phyloP scores from a whole-genome alignment of 116 monocot species.

The Dioscorea cayenensis region DNA sequence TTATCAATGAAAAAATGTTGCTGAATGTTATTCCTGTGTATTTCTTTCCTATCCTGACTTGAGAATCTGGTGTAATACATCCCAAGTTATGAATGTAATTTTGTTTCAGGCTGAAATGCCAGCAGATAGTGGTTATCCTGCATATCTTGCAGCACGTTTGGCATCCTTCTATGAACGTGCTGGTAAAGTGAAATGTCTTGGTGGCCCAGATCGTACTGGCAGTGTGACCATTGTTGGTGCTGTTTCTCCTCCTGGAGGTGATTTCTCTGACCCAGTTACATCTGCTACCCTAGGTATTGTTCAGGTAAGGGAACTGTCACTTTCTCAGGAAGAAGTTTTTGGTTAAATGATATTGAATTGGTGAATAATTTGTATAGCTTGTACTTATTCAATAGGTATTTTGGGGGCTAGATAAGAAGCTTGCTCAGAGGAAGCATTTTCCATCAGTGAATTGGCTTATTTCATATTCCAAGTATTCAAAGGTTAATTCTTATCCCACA shows the following conservation, averaged over 20 bases:
- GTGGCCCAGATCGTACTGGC: constrained; percentile 84
- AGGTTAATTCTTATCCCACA: constrained; percentile 29
- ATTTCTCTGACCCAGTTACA: constrained; percentile 99
- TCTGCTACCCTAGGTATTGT: constrained; percentile 98
- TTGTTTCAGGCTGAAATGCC: constrained; percentile 97
- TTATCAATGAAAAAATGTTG: too few relatives aligned
- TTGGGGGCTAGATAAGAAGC: constrained; percentile 99
- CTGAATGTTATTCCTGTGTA: too few relatives aligned
- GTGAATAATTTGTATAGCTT: not conserved
- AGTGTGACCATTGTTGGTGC: constrained; percentile 99
- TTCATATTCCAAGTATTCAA: constrained; percentile 95
- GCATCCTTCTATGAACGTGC: constrained; percentile 99
- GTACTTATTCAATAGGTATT: constrained; percentile 56
- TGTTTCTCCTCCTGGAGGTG: constrained; percentile 99
- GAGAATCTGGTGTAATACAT: too few relatives aligned
- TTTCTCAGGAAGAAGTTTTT: not conserved
- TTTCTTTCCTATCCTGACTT: too few relatives aligned
- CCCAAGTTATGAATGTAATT: not conserved
- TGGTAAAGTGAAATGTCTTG: constrained; percentile 98
- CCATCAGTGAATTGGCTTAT: constrained; percentile 99
- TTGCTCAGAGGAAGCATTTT: constrained; percentile 99
- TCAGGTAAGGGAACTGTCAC: constrained; percentile 46
- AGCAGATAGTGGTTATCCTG: constrained; percentile 99
- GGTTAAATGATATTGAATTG: not conserved
- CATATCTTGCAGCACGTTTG: constrained; percentile 96